Evolutionary conservation across 192 early-diverging fungal genomes (phyloP).

Genomic region (Backusella liffmaniae): DNA sequence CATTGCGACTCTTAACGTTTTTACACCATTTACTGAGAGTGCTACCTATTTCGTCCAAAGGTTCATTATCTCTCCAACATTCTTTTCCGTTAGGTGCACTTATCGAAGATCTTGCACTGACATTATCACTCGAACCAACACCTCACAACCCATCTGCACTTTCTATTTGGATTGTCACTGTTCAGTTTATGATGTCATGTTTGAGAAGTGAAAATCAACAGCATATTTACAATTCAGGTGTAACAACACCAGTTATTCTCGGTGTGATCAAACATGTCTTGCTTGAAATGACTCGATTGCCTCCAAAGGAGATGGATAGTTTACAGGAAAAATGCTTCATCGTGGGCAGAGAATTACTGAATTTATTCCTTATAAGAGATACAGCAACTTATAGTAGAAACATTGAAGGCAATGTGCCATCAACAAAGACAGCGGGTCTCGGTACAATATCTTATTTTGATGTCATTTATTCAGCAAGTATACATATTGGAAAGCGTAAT

Average conservation of each 20-base stretch:
- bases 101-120: constrained; percentile 27
- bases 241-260: constrained; percentile 27
- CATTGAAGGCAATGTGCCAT: background rate
- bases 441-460: constrained; percentile 29
- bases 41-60: constrained; percentile 4
- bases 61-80: background rate
- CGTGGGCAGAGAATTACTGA: constrained; percentile 23
- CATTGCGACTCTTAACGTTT: constrained; percentile 27
- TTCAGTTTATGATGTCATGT: constrained; percentile 38
- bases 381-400: background rate
- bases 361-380: constrained; percentile 26
- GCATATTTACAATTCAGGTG: constrained; percentile 25
- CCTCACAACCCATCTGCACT: background rate
- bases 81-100: constrained; percentile 30
- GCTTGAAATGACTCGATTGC: constrained; percentile 28
- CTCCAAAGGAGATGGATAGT: constrained; percentile 4
- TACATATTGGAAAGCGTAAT: too few species aligned
- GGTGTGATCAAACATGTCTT: constrained; percentile 33
- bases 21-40: constrained; percentile 28
- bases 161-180: constrained; percentile 31
- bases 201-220: constrained; percentile 7
- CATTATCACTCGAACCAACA: constrained; percentile 19
- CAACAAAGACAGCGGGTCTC: background rate
- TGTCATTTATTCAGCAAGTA: constrained; percentile 36
- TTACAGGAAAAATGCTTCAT: constrained; percentile 31